Evolutionary conservation across 192 early-diverging fungal species (phyloP), one percentile per base, ranked within the genome.

Genomic region (Radiomyces spectabilis): DNA sequence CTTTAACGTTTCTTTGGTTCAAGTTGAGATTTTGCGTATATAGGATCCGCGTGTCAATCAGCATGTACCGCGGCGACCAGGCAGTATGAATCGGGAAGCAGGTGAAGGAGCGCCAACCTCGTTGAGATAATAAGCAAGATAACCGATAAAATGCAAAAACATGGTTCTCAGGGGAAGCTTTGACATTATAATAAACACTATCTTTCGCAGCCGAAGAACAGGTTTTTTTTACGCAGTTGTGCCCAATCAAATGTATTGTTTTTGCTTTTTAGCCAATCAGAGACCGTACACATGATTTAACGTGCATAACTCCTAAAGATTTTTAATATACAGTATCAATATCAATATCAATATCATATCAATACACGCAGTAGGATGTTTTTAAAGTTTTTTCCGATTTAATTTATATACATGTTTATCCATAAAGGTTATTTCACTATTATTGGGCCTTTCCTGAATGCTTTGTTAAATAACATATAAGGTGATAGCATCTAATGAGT

Each of bases 51-150:
- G 48, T 30, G 30, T 50, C 48, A 50, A 50, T 50, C 48, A 7
- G 48, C 48, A 50, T 32, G 30, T 50, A 50, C 6, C 25, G 29
- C 4, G 48, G 48, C 6, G 21, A 26, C 48, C 48, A 50, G 4
- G 19, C 3, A 4, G 5, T 50, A 4, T 27, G 21, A 8, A 50
- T 4, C 4, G 48, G 48, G 30, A 50, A 50, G 48, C 21, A 30
- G 29, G 5, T 9, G 19, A 31, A 31, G 5, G 16, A 27, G 27
- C 6, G 5, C 6, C 19, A 9, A 15, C 30, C 48, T 30, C 12
- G 25, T n/a, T n/a, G 21, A 4, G 13, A n/a, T 4, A 31, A 22
- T 4, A 30, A 27, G 19, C 27, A 4, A 12, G 7, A 18, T 16
- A 50, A n/a, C 25, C 10, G 9, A 27, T 50, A 32, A 32, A 30